Percentiles rank a stretch among this genome's conserved stretches.
Evolutionary conservation across 352 stramenopile species (phyloP).

Genomic region (Phytophthora sp.): DNA sequence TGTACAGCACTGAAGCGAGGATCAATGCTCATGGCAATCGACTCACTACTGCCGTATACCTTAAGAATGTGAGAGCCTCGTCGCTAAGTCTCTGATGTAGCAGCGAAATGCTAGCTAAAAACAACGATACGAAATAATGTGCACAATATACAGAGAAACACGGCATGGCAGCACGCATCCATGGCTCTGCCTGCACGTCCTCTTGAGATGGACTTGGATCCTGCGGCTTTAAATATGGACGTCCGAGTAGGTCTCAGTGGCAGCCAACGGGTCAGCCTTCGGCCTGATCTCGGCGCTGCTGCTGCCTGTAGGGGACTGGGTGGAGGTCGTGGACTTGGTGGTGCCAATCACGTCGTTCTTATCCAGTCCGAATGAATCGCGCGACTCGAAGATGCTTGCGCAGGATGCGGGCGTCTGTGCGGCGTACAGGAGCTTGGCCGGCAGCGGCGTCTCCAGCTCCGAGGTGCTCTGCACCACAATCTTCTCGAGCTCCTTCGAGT

Average conservation of each 20-base stretch:
- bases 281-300: slow-evolving; percentile 23
- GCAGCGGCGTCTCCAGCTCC: slow-evolving; percentile 53
- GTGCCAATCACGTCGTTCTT: slow-evolving; percentile 40
- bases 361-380: slow-evolving; percentile 47
- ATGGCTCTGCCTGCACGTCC: slow-evolving; percentile 2
- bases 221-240: slow-evolving; percentile 49
- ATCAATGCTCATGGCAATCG: slow-evolving; percentile 46
- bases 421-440: slow-evolving; percentile 48
- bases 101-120: slow-evolving; percentile 25
- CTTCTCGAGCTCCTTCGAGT: slow-evolving; percentile 57
- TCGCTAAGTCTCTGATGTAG: slow-evolving; percentile 26
- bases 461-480: slow-evolving; percentile 51
- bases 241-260: slow-evolving; percentile 51
- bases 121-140: slow-evolving; percentile 32
- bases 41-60: slow-evolving; percentile 25
- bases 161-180: background rate
- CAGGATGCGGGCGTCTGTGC: slow-evolving; percentile 39
- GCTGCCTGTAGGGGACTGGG: slow-evolving; percentile 32
- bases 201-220: slow-evolving; percentile 1
- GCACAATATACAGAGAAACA: slow-evolving; percentile 40
- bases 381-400: slow-evolving; percentile 45
- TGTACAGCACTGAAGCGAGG: slow-evolving; percentile 49
- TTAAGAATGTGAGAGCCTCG: slow-evolving; percentile 20
- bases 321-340: slow-evolving; percentile 38
- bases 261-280: slow-evolving; percentile 30